These are phyloP conservation scores for Strobilomyces dryophilus DNA, from an alignment of 768 basidiomycete species.

Conservation along the genomic window DNA sequence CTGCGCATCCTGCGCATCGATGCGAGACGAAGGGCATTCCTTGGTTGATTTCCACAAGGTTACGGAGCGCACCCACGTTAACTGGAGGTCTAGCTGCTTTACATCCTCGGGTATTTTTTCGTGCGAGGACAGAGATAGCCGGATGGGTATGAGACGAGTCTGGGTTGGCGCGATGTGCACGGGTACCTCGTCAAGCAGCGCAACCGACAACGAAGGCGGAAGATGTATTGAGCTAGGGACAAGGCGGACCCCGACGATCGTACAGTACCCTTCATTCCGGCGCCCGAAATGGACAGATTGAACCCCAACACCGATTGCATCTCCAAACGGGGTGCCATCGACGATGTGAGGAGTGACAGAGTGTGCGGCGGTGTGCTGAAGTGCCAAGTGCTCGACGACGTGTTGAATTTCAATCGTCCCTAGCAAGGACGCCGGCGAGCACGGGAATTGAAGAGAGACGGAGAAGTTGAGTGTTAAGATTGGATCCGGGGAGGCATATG, in stretches of 20 bases:
- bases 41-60: neutral
- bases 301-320: slow-evolving; percentile 61
- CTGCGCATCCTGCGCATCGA: neutral
- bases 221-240: neutral
- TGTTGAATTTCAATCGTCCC: neutral
- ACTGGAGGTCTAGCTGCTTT: slow-evolving; percentile 37
- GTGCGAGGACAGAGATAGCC: slow-evolving; percentile 35
- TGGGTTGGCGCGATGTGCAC: slow-evolving; percentile 57
- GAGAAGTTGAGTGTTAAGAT: slow-evolving; percentile 51
- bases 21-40: neutral
- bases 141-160: slow-evolving; percentile 54
- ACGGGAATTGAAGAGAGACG: slow-evolving; percentile 38
- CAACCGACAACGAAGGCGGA: slow-evolving; percentile 16
- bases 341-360: slow-evolving; percentile 67
- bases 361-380: slow-evolving; percentile 46
- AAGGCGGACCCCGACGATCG: slow-evolving; percentile 30
- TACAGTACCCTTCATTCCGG: slow-evolving; percentile 46
- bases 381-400: slow-evolving; percentile 4
- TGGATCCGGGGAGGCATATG: slow-evolving; percentile 41
- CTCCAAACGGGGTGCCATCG: slow-evolving; percentile 71
- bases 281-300: slow-evolving; percentile 36
- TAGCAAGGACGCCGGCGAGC: neutral
- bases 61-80: slow-evolving; percentile 27
- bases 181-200: slow-evolving; percentile 13
- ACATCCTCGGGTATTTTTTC: slow-evolving; percentile 31